These are phyloP conservation scores for Trichophyton benhamiae DNA, from an alignment of 2,329 filamentous ascomycete species.

Conservation along the genomic window DNA sequence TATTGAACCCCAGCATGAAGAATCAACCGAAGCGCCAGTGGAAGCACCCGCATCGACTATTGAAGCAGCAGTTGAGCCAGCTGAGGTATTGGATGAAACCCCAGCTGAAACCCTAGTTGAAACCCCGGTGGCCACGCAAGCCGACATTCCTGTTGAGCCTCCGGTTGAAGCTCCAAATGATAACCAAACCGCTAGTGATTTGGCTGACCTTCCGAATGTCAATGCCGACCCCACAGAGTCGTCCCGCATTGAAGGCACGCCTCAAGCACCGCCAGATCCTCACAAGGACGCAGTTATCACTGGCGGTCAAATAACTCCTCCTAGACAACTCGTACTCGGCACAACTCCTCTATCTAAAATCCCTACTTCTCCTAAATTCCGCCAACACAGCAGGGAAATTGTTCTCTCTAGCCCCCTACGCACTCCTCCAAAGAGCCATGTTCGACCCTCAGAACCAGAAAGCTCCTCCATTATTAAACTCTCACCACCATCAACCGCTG, in stretches of 20 bases:
- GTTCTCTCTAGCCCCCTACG: background rate
- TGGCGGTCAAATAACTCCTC: background rate
- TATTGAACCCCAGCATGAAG: background rate
- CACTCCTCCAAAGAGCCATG: background rate
- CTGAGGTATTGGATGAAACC: background rate
- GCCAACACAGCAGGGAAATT: background rate
- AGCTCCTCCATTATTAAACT: background rate
- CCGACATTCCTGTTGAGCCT: background rate
- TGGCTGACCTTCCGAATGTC: too few relatives aligned
- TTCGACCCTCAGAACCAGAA: background rate
- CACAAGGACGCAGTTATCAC: background rate
- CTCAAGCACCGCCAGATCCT: background rate
- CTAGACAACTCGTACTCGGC: conserved; percentile 8
- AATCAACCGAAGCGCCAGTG: background rate
- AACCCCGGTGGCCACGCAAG: background rate
- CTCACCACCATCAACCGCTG: background rate
- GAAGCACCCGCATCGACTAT: background rate
- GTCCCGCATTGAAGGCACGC: background rate
- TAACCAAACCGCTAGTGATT: background rate
- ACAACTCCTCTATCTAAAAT: conserved; percentile 18
- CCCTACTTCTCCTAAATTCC: background rate
- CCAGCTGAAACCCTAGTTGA: background rate
- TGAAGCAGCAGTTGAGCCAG: background rate
- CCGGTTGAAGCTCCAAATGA: background rate
- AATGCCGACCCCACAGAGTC: background rate